Conservation (phyloP, 108 stramenopile species). For the Parietichytrium sp. region DNA sequence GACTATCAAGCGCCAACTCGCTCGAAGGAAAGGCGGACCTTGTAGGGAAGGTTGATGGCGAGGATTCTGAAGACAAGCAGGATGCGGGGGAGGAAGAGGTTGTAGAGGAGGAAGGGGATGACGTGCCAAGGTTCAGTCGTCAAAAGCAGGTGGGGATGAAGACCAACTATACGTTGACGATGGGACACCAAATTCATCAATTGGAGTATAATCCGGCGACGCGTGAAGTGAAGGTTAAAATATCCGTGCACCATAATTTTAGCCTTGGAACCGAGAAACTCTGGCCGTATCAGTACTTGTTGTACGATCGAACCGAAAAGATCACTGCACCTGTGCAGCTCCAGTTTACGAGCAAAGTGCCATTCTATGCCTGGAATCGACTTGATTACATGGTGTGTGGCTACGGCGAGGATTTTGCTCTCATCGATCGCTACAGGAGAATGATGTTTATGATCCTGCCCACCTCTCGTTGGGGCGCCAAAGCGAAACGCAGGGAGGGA, state of each 20-base stretch:
- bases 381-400: conserved; percentile 45
- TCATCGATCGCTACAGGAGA: not conserved
- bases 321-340: conserved; percentile 37
- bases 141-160: not conserved
- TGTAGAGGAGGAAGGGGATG: no score
- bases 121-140: conserved; percentile 34
- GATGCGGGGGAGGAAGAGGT: no score
- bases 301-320: not conserved
- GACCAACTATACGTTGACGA: conserved; percentile 62
- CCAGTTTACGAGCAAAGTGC: conserved; percentile 47
- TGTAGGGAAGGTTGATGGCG: no score
- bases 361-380: conserved; percentile 53
- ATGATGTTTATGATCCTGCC: conserved; percentile 2
- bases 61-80: no score
- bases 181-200: conserved; percentile 79
- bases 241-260: not conserved
- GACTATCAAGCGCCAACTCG: no score
- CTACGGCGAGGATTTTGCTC: not conserved
- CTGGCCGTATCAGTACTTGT: conserved; percentile 16
- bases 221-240: conserved; percentile 44
- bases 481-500: no score
- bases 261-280: not conserved
- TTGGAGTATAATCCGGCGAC: conserved; percentile 68
- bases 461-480: no score
- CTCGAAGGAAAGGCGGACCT: no score